phyloP scores from a whole-genome alignment of 2,329 filamentous ascomycete genomes.

The Domatiomyces globalis region DNA sequence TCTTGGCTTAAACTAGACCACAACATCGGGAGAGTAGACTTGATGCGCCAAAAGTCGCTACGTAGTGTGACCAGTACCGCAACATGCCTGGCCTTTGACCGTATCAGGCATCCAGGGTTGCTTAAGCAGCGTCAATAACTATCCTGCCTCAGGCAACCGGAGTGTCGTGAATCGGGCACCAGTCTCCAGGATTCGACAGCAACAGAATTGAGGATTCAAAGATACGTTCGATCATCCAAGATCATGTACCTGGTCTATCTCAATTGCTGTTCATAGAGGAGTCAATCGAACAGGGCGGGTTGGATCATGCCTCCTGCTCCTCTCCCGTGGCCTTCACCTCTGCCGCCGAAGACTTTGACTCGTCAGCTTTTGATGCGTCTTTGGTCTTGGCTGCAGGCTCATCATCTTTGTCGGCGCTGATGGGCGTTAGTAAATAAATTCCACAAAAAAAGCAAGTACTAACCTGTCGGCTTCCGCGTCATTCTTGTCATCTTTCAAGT shows the following conservation, averaged over 20 bases:
- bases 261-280: neutral
- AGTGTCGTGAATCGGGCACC: too few species aligned
- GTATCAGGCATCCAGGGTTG: too few species aligned
- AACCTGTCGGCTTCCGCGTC: slow-evolving; percentile 7
- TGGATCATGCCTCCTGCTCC: neutral
- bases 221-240: neutral
- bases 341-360: neutral
- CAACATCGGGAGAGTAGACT: too few species aligned
- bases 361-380: slow-evolving; percentile 2
- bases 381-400: slow-evolving; percentile 17
- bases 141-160: too few species aligned
- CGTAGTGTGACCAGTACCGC: too few species aligned
- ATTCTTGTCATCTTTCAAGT: slow-evolving; percentile 11
- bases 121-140: too few species aligned
- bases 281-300: too few species aligned
- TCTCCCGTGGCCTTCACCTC: neutral
- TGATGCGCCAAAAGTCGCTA: too few species aligned
- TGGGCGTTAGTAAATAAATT: neutral
- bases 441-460: neutral
- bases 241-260: neutral
- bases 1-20: too few species aligned
- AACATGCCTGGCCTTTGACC: too few species aligned
- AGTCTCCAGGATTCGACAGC: too few species aligned
- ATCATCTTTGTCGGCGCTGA: slow-evolving; percentile 4
- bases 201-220: neutral